Conservation (phyloP, 2,329 filamentous ascomycete species). For the Ceratocystis harringtonii region DNA sequence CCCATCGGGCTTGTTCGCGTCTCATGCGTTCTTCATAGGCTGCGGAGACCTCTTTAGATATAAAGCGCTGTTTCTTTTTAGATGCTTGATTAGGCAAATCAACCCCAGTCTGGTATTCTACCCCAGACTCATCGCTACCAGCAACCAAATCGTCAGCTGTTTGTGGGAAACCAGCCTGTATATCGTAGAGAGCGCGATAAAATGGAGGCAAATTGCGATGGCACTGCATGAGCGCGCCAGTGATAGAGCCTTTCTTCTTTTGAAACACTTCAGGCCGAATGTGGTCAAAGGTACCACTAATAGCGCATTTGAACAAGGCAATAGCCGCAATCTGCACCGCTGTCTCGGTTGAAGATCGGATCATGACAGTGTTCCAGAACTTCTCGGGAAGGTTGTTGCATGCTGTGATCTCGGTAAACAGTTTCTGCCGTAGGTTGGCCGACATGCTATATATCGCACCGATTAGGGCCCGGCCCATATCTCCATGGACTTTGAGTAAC, state of each 20-base stretch:
- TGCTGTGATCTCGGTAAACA: conserved; percentile 2
- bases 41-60: conserved; percentile 35
- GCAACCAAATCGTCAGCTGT: conserved; percentile 11
- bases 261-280: background rate
- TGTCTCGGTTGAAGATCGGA: background rate
- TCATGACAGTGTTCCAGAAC: conserved; percentile 10
- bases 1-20: conserved; percentile 36
- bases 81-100: conserved; percentile 11
- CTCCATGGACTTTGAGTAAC: background rate
- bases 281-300: background rate
- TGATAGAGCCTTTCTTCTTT: conserved; percentile 2
- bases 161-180: conserved; percentile 7
- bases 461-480: conserved; percentile 3
- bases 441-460: conserved; percentile 10
- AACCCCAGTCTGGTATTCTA: background rate
- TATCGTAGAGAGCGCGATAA: conserved; percentile 7
- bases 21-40: conserved; percentile 42
- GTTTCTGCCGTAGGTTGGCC: background rate
- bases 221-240: background rate
- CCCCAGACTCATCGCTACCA: background rate
- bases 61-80: conserved; percentile 23
- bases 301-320: background rate
- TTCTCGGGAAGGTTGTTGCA: background rate
- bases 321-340: conserved; percentile 9
- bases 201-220: background rate